These are phyloP conservation scores for Grigorovia humatica DNA, from an alignment of 805 yeast genomes.

Conservation along the genomic window DNA sequence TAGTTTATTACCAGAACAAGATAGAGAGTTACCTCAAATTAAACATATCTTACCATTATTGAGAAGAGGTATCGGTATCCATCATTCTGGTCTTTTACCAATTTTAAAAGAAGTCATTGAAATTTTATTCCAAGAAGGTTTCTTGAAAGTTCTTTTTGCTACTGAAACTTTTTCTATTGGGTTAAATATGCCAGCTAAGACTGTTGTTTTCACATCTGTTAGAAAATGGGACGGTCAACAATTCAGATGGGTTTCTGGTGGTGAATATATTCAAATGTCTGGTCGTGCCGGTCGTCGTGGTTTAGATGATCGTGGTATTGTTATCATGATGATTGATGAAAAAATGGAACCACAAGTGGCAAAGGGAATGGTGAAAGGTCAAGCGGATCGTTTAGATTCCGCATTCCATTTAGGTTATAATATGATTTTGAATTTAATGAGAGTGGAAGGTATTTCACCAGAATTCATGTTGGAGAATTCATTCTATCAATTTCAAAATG, in stretches of 20 bases:
- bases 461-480: conserved; percentile 94
- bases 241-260: conserved; percentile 98
- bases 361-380: conserved; percentile 98
- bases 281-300: conserved; percentile 99
- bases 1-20: conserved; percentile 76
- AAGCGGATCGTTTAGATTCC: conserved; percentile 93
- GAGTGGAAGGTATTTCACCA: conserved; percentile 97
- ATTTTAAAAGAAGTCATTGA: conserved; percentile 92
- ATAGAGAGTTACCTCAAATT: conserved; percentile 88
- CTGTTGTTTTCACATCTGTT: conserved; percentile 95
- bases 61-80: conserved; percentile 95
- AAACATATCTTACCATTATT: conserved; percentile 81
- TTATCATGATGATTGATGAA: conserved; percentile 98
- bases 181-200: conserved; percentile 97
- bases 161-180: conserved; percentile 98
- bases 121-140: conserved; percentile 92
- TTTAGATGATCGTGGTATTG: conserved; percentile 97
- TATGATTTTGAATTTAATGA: conserved; percentile 89
- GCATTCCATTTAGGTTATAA: conserved; percentile 97
- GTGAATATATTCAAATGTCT: conserved; percentile 98
- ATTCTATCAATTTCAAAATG: conserved; percentile 90
- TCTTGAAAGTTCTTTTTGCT: conserved; percentile 87
- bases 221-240: conserved; percentile 98
- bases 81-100: conserved; percentile 92
- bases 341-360: conserved; percentile 99